Conservation (phyloP, 139 green algal species). For the Chlorella sp. region DNA sequence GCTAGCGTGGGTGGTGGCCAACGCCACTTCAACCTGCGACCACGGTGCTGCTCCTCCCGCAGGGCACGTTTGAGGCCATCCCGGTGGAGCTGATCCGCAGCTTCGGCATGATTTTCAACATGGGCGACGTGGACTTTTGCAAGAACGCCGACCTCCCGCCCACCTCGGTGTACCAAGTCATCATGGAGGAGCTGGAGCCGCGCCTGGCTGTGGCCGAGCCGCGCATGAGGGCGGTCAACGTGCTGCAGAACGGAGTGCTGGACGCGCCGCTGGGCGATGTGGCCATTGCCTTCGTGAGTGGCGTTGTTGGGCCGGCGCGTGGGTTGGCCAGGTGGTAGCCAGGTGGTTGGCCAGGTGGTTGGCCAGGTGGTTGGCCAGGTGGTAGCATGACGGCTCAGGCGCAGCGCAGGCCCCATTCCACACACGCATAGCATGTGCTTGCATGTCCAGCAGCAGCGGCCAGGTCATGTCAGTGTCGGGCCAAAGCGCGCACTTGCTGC, state of each 20-base stretch:
- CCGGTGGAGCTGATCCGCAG: not conserved
- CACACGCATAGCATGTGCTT: too few species aligned
- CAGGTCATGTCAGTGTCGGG: too few species aligned
- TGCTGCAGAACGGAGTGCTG: not conserved
- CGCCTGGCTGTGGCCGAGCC: not conserved
- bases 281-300: not conserved
- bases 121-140: not conserved
- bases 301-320: too few species aligned
- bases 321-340: too few species aligned
- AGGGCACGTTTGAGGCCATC: not conserved
- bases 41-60: not conserved
- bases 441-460: too few species aligned
- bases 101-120: not conserved
- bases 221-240: not conserved
- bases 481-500: too few species aligned
- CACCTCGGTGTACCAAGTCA: not conserved
- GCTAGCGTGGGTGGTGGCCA: not conserved
- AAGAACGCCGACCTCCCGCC: slow-evolving; percentile 3
- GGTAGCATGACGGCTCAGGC: too few species aligned
- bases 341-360: too few species aligned
- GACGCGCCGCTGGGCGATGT: not conserved
- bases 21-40: too few species aligned
- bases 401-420: too few species aligned
- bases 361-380: too few species aligned
- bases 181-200: not conserved